Evolutionary conservation across 306 rosid species (phyloP), one percentile per base, ranked within the genome.

Genomic region (Lablab purpureus): DNA sequence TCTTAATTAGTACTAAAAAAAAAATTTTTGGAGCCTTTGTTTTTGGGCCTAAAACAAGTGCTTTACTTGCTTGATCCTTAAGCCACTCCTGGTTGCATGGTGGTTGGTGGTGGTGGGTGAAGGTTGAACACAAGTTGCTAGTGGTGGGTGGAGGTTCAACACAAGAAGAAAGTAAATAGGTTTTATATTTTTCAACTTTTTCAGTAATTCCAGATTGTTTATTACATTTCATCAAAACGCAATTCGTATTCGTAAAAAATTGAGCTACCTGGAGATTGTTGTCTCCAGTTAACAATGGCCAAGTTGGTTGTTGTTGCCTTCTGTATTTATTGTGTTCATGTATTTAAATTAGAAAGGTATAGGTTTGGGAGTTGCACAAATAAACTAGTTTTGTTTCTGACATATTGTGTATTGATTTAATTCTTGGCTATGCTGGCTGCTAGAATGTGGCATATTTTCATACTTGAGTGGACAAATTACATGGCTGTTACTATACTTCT

Each of bases 381-480:
- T 59, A 34, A 51, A 66, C 9, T 25, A 27, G 49, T 43, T 43
- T 9, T 14, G 18, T 3, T 63, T 47, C 17, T 37, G 23, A 68
- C 22, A 19, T 63, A n/a, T 56, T 67, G 54, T 43, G 12, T 52
- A 40, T 75, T 68, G 59, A 32, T 77, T 41, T 25, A 64, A 6
- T 56, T 34, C 21, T 34, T 67, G 46, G 47, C 71, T 59, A 46
- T 34, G 34, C 30, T 32, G 14, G 52, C 30, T 37, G 10, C 17
- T 50, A 49, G 36, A 11, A 46, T 4, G 32, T 4, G 34, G 11
- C n/a, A 15, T 59, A 47, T 67, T 74, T 74, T 55, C 32, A 43
- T 62, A n/a, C 55, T 77, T 80, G 36, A 62, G 49, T 73, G 41
- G 37, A 71, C 22, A 46, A 21, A 67, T 23, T 69, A 4, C 25